These are phyloP conservation scores for Stereocaulon alpinum DNA, from an alignment of 495 filamentous ascomycete genomes.

Conservation along the genomic window DNA sequence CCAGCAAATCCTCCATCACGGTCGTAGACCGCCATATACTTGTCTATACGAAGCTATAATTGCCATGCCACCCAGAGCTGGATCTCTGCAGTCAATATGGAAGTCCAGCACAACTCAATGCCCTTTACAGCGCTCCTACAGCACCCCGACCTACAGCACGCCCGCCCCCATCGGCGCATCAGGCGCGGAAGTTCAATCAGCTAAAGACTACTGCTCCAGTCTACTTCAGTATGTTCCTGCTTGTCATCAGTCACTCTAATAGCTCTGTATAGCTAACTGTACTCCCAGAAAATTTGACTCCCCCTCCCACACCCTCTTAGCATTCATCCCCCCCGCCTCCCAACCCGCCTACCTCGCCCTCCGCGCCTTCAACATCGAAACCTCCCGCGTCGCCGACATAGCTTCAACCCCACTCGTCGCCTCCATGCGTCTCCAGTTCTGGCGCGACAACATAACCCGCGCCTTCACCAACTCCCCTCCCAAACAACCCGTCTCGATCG, in stretches of 20 bases:
- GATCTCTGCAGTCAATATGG: background rate
- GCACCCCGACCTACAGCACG: conserved; percentile 23
- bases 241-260: background rate
- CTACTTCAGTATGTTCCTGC: conserved; percentile 43
- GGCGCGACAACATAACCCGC: conserved; percentile 71
- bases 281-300: conserved; percentile 63
- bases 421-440: conserved; percentile 85
- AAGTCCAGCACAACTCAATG: background rate
- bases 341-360: conserved; percentile 81
- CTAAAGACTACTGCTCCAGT: conserved; percentile 44
- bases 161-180: conserved; percentile 24
- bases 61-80: background rate
- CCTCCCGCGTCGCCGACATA: conserved; percentile 77
- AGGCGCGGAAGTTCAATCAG: conserved; percentile 38
- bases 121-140: conserved; percentile 15
- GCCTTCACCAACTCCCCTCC: conserved; percentile 65
- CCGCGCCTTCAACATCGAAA: conserved; percentile 84
- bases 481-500: conserved; percentile 81
- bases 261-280: background rate
- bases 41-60: background rate
- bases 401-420: conserved; percentile 74
- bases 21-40: too few relatives aligned
- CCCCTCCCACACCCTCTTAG: conserved; percentile 73
- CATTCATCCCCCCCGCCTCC: conserved; percentile 62
- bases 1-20: too few relatives aligned